Evolutionary conservation across 2,329 filamentous ascomycete species (phyloP).

Genomic region (Fusarium miscanthi): DNA sequence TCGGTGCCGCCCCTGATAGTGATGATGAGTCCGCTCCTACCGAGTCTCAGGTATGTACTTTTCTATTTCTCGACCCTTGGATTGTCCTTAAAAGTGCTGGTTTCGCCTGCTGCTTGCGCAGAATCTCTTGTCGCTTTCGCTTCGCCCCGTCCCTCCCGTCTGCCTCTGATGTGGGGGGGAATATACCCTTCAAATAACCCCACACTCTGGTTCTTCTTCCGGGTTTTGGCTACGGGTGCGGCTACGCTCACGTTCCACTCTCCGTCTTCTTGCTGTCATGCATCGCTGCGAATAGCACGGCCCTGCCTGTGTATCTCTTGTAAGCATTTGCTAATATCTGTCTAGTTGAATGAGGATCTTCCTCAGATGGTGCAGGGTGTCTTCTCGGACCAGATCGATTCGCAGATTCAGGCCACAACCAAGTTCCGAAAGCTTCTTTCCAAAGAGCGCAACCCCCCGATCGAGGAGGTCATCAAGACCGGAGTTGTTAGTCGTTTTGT

Average conservation of each 20-base stretch:
- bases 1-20: conserved; percentile 92
- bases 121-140: conserved; percentile 16
- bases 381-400: conserved; percentile 98
- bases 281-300: conserved; percentile 2
- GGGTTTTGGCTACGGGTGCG: conserved; percentile 16
- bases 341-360: conserved; percentile 94
- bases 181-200: conserved; percentile 46
- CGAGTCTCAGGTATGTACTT: conserved; percentile 84
- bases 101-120: conserved; percentile 6
- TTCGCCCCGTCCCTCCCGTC: conserved; percentile 36
- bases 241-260: conserved; percentile 19
- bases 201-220: conserved; percentile 44
- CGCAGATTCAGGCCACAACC: conserved; percentile 96
- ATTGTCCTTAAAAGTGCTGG: neutral
- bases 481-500: conserved; percentile 98
- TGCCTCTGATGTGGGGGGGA: conserved; percentile 49
- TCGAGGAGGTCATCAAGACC: conserved; percentile 99
- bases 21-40: conserved; percentile 96
- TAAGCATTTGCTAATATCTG: conserved; percentile 32
- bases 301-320: neutral
- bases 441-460: conserved; percentile 98
- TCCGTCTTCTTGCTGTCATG: conserved; percentile 12
- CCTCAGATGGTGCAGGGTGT: conserved; percentile 98
- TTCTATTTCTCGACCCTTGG: conserved; percentile 23
- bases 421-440: conserved; percentile 98